Percentiles rank a stretch among this genome's conserved stretches.
These are phyloP conservation scores for Phragmites australis DNA, from an alignment of 176 grass and related monocot species.

Conservation along the genomic window DNA sequence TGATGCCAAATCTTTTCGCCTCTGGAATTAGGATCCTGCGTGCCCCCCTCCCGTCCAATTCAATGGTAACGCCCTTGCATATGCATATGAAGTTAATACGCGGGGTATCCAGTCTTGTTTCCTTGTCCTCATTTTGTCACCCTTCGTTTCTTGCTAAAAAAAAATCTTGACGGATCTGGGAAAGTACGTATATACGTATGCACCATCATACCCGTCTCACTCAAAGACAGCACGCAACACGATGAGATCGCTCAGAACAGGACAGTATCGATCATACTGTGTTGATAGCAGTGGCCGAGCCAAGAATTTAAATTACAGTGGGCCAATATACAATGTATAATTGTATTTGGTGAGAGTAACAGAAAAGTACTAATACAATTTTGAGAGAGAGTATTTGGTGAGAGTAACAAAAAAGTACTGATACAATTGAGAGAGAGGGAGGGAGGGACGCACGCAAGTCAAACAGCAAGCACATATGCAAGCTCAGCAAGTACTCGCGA, in stretches of 20 bases:
- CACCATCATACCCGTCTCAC: too few species aligned
- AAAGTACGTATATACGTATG: too few species aligned
- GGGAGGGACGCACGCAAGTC: constrained; percentile 10
- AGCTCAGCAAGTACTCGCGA: background rate
- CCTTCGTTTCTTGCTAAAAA: too few species aligned
- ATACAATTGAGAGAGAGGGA: background rate
- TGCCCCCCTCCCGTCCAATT: constrained; percentile 29
- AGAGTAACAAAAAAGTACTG: background rate
- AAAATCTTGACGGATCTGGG: background rate
- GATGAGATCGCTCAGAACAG: too few species aligned
- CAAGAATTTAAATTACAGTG: too few species aligned
- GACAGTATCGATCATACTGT: too few species aligned
- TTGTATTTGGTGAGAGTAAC: too few species aligned
- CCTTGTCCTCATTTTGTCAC: background rate
- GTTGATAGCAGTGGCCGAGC: too few species aligned
- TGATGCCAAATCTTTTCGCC: constrained; percentile 34
- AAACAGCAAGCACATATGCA: constrained; percentile 12
- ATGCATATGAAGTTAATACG: constrained; percentile 25
- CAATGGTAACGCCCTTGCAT: constrained; percentile 23
- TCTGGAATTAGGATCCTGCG: constrained; percentile 38
- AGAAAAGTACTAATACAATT: background rate
- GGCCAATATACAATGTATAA: too few species aligned
- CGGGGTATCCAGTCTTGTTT: background rate
- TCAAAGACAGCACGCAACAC: too few species aligned
- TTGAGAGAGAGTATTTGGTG: too few species aligned